Conservation (phyloP, 805 yeast genomes). For the Phaffomyces antillensis region DNA sequence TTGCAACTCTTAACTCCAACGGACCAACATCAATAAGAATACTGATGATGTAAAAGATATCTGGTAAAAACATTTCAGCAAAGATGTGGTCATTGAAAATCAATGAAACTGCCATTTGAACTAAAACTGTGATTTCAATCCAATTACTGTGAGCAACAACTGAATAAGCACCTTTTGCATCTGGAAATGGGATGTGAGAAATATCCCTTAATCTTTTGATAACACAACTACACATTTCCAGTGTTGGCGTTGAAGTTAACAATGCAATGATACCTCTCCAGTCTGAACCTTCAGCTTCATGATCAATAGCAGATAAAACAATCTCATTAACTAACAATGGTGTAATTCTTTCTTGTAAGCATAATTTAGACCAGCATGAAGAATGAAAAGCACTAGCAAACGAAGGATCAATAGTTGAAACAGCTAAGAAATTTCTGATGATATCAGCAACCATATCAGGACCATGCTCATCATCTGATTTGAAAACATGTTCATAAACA, state of each 20-base stretch:
- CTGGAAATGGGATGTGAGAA: conserved; percentile 42
- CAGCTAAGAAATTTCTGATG: conserved; percentile 53
- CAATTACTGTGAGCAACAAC: conserved; percentile 52
- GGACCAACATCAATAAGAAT: conserved; percentile 47
- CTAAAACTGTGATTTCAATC: conserved; percentile 65
- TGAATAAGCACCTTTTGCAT: conserved; percentile 32
- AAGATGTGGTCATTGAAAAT: conserved; percentile 63
- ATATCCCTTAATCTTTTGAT: conserved; percentile 49
- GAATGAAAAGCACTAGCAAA: conserved; percentile 49
- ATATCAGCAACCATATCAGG: conserved; percentile 52
- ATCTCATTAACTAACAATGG: conserved; percentile 63
- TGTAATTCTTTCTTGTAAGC: conserved; percentile 52
- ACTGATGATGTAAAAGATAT: conserved; percentile 60
- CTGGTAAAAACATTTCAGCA: conserved; percentile 62
- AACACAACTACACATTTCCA: conserved; percentile 64
- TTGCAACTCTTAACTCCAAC: conserved; percentile 46
- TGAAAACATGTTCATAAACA: conserved; percentile 49
- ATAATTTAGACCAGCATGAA: conserved; percentile 61
- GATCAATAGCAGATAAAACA: conserved; percentile 64
- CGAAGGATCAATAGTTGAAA: conserved; percentile 42
- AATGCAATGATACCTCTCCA: conserved; percentile 59
- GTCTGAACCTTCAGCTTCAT: conserved; percentile 65
- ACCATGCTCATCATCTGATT: conserved; percentile 50
- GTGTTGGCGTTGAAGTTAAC: conserved; percentile 59
- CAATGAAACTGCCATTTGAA: conserved; percentile 53